phyloP scores from a whole-genome alignment of 306 rosid genomes.

The Biancaea sappan region DNA sequence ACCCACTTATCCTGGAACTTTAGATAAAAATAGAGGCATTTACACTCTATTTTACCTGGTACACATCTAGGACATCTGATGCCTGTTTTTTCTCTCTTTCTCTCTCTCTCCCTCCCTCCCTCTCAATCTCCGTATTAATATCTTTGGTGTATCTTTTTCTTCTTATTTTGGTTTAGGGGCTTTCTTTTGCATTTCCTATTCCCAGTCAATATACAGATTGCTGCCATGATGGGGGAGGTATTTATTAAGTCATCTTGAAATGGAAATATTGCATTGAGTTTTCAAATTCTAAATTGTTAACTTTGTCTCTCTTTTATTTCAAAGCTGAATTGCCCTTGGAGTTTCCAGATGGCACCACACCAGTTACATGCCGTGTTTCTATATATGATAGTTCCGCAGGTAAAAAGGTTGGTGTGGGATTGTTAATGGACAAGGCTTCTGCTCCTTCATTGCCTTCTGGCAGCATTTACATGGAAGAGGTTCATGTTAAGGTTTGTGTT shows the following conservation, averaged over 20 bases:
- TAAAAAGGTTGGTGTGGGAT: constrained; percentile 90
- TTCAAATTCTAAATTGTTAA: constrained; percentile 33
- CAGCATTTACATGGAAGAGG: constrained; percentile 96
- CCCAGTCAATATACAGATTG: constrained; percentile 85
- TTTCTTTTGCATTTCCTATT: constrained; percentile 94
- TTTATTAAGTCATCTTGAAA: constrained; percentile 21
- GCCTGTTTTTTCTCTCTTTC: not conserved
- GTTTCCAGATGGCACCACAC: constrained; percentile 98
- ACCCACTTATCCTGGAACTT: constrained; percentile 89
- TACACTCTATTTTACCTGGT: constrained; percentile 90
- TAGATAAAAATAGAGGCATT: constrained; percentile 79
- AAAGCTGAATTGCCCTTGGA: constrained; percentile 87
- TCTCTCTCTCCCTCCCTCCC: not conserved
- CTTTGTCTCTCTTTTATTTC: constrained; percentile 31
- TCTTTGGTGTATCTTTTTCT: constrained; percentile 20
- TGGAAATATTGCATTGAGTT: not conserved
- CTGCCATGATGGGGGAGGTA: constrained; percentile 87
- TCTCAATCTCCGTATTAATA: too few species aligned
- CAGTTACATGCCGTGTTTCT: constrained; percentile 90
- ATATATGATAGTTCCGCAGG: constrained; percentile 81
- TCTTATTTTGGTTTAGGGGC: constrained; percentile 61
- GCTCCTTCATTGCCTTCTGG: constrained; percentile 78
- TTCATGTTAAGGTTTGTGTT: constrained; percentile 80
- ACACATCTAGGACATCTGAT: constrained; percentile 36
- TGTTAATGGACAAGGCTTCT: constrained; percentile 86